Base-by-base conservation (phyloP, 192 early-diverging fungal species). In the Cetraspora pellucida region DNA sequence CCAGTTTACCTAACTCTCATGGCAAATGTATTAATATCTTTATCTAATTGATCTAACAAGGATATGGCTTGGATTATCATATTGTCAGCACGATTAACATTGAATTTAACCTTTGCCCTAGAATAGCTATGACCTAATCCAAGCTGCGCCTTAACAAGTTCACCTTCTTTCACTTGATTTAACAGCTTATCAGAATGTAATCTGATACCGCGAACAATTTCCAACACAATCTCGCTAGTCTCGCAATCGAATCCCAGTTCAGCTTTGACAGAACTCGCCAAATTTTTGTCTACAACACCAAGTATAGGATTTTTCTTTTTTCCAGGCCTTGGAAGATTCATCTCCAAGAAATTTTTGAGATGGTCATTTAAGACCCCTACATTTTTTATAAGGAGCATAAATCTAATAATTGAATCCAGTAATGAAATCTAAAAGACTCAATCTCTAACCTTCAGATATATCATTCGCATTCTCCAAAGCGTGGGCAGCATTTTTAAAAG, bases 51-150 rank as follows among this genome's bases (percentile, higher is more conserved):
- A 86, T 98, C 97, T 80, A 98, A 86, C 13, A 99, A 89, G 52
- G 93, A 91, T 77, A 98, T 97, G 21, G 91, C 86, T 82, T 93
- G 92, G 31, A 91, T 93, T 80, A 93, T 90, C 91, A 92, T 92
- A 89, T 98, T 99, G 85, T 99, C 97, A 44, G 91, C 91, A 74
- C 96, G 86, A 91, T 99, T 96, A 63, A 98, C 96, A 87, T 98
- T 97, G 89, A 99, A 99, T 94, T 99, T 98, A 80, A 99, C 96
- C 85, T 99, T 99, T 65, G 95, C 92, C 49, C 98, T 91, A 74
- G 98, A 99, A 87, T 97, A 98, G 16, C 93, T 92, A 88, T 99
- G 98, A 79, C 97, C 97, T 60, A 99, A 88, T 86, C 98, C 98
- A 23, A 99, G 91, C 86, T 98, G 96, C 49, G 95, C 96, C 78